Conservation (phyloP, 164 flowering plant genomes). For the Piper betle region DNA sequence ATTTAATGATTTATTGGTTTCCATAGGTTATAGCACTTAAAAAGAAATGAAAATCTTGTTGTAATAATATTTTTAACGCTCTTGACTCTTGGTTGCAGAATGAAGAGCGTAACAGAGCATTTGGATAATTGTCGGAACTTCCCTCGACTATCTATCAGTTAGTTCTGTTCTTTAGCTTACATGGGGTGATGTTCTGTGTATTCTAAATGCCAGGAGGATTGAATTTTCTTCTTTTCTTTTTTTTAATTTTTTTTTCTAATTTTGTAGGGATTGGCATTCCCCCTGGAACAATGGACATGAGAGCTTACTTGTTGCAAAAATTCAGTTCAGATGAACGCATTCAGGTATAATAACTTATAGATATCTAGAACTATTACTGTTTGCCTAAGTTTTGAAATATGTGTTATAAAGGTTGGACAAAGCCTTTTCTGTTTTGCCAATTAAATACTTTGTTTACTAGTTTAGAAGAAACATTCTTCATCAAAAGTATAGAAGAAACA, state of each 20-base stretch:
- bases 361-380: neutral
- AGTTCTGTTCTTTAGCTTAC: conserved; percentile 8
- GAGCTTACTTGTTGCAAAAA: conserved; percentile 85
- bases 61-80: neutral
- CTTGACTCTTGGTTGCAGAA: conserved; percentile 28
- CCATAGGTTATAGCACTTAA: too few relatives aligned
- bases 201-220: neutral
- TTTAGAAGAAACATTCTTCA: too few relatives aligned
- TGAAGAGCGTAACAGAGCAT: conserved; percentile 78
- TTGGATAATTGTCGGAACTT: conserved; percentile 70
- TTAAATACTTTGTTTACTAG: too few relatives aligned
- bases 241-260: neutral
- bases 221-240: neutral
- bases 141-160: conserved; percentile 86
- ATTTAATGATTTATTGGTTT: too few relatives aligned
- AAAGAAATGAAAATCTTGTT: too few relatives aligned
- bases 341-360: conserved; percentile 36
- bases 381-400: neutral
- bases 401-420: neutral
- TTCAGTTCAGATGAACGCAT: conserved; percentile 64
- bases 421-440: neutral
- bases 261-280: conserved; percentile 79
- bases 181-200: neutral
- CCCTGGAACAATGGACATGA: conserved; percentile 92
- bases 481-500: too few relatives aligned